Base-by-base conservation (phyloP, 768 basidiomycete species). In the Termitomyces eurrhizus region DNA sequence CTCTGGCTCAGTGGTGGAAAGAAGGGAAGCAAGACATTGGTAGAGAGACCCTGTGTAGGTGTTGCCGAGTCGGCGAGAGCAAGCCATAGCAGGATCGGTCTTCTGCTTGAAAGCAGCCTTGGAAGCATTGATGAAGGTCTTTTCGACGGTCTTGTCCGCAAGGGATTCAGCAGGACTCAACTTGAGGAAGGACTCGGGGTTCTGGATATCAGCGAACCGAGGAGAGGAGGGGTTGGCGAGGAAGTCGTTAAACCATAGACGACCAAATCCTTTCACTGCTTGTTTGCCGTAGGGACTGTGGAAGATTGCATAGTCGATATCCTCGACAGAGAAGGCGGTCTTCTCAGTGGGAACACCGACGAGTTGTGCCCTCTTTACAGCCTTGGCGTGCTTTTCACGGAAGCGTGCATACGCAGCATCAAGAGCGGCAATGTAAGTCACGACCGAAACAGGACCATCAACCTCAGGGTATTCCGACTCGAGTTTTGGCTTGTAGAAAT, bases 251-350 rank as follows among this genome's bases (percentile, higher is more conserved):
- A 84, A 95, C 69, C 88, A 79, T 71, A 98, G 79, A 59, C 97
- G 92, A 41, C 92, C 96, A 72, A 96, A 89, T 48, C 93, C 95
- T 78, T 98, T 99, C 74, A 97, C 91, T 57, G 97, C 95, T 72
- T 97, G 92, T 79, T 99, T 99, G 78, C 97, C 96, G 75, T 98
- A 99, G 0, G 97, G 97, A 61, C 89, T 90, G 81, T 99, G 97
- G 87, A 98, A 95, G 67, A 95, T 86, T 65, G 90, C 83, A 72
- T 93, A 98, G 77, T 98, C 96, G 69, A 97, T 83, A 66, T 87
- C 83, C 55, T 89, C 87, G 50, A 93, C 82, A 8, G 90, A 89
- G 77, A 94, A 92, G 36, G 78, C 67, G 2, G 77, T 66, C 62
- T 79, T 78, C 61, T 80, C 80, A 21, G 77, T 71, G 4, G 73